Evolutionary conservation across 768 basidiomycete species (phyloP), one percentile per base, ranked within the genome.

Genomic region (Neoboletus magnificus): DNA sequence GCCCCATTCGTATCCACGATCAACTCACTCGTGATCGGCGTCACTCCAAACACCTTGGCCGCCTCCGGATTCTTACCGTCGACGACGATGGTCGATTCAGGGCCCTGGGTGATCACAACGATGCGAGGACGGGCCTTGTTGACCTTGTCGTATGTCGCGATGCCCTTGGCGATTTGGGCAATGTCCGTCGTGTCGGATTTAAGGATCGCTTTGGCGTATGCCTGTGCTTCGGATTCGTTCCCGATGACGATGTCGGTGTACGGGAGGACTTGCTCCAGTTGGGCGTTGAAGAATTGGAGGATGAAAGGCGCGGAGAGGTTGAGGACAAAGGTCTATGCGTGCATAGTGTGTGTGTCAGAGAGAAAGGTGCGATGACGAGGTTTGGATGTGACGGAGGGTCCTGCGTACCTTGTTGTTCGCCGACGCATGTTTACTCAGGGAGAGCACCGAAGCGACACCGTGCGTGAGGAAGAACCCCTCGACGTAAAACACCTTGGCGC

Each of bases 221-320:
- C 81, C 56, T 84, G 90, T 11, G 96, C 97, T 73, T 99, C 97
- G 37, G 86, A 77, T 77, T 99, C 96, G 75, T 98, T 98, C n/a
- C 91, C 91, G 72, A 99, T 92, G 71, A 98, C 62, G 72, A 96
- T 78, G 73, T 99, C 97, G 57, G 82, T 82, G 77, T 89, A 87
- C 25, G 87, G 87, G 42, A 99, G 73, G 64, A 98, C 74, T 68
- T 89, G 77, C 60, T 92, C 80, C 18, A 99, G 77, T 69, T 95
- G 89, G 4, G 77, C 74, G 55, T 80, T 81, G 79, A 98, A 98
- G 82, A 97, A 96, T 73, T 93, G 87, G 51, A 91, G 77, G 73
- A 99, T 95, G 81, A 98, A 99, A 18, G 97, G 97, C 4, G 97
- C 97, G 10, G 93, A 96, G 64, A 99, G 81, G 79, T 99, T 99